Conservation (phyloP, 2,329 filamentous ascomycete genomes). For the Ophiocordyceps polyrhachis-furcata region DNA sequence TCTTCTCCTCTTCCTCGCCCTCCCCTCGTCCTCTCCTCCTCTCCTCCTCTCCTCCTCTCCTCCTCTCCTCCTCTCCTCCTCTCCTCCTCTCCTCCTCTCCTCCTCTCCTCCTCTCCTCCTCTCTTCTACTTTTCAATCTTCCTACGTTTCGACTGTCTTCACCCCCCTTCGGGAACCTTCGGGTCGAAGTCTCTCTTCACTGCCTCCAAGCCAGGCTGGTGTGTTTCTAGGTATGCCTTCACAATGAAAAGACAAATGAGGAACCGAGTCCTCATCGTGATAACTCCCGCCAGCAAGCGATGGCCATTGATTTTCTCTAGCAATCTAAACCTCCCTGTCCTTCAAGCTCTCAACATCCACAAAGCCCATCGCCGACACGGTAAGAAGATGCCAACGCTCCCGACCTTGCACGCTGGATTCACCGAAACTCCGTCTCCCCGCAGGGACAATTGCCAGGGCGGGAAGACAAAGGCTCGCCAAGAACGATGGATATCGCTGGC, state of each 20-base stretch:
- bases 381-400: not conserved
- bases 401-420: too few species aligned
- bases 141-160: not conserved
- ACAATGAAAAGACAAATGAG: not conserved
- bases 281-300: not conserved
- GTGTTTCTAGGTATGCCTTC: not conserved
- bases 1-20: too few species aligned
- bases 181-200: not conserved
- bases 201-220: not conserved
- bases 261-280: too few species aligned
- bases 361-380: not conserved
- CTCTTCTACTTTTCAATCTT: not conserved
- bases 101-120: not conserved
- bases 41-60: not conserved
- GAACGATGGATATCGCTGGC: too few species aligned
- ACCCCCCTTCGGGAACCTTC: too few species aligned
- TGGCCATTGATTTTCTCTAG: not conserved
- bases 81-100: too few species aligned
- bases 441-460: too few species aligned
- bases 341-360: not conserved
- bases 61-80: not conserved
- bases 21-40: too few species aligned
- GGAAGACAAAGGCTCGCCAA: too few species aligned
- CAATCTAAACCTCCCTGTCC: not conserved
- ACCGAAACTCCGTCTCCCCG: too few species aligned